Percentiles rank a stretch among this genome's conserved stretches.
phyloP scores from a whole-genome alignment of 1,284 basidiomycete genomes.

The Megacollybia platyphylla region DNA sequence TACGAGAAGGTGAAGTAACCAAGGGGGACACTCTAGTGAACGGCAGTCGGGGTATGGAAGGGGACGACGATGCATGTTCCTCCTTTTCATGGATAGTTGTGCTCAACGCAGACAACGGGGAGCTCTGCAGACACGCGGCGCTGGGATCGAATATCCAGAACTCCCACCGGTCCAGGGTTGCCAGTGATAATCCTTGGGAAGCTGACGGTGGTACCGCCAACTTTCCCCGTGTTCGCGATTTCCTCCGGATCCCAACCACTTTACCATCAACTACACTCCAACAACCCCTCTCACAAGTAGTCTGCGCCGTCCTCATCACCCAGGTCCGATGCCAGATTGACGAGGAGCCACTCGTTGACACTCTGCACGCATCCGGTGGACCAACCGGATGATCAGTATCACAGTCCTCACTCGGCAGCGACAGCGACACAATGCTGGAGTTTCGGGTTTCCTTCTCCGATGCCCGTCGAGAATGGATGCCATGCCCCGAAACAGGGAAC shows the following conservation, averaged over 20 bases:
- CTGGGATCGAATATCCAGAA: slow-evolving; percentile 62
- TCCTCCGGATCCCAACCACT: slow-evolving; percentile 55
- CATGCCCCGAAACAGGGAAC: slow-evolving; percentile 70
- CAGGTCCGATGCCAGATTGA: slow-evolving; percentile 43
- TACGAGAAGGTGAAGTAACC: slow-evolving; percentile 31
- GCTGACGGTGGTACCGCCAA: slow-evolving; percentile 7
- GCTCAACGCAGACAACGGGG: slow-evolving; percentile 33
- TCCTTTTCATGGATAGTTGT: slow-evolving; percentile 7
- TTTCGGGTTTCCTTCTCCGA: slow-evolving; percentile 54
- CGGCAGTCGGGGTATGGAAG: slow-evolving; percentile 45
- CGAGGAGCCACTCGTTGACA: slow-evolving; percentile 16
- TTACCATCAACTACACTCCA: slow-evolving; percentile 51
- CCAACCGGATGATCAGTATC: slow-evolving; percentile 20
- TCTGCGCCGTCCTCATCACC: slow-evolving; percentile 40
- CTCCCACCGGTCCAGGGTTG: slow-evolving; percentile 69
- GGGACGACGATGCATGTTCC: slow-evolving; percentile 10
- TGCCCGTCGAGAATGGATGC: slow-evolving; percentile 55
- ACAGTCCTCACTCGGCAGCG: slow-evolving; percentile 35
- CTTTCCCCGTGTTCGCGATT: slow-evolving; percentile 29
- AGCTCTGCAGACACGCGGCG: slow-evolving; percentile 30
- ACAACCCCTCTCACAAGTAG: slow-evolving; percentile 55
- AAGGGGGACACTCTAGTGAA: slow-evolving; percentile 67
- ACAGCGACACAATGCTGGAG: slow-evolving; percentile 36
- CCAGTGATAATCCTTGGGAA: slow-evolving; percentile 37
- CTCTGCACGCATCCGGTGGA: slow-evolving; percentile 23